Conservation (phyloP, 768 basidiomycete genomes). For the Trametes punicea region DNA sequence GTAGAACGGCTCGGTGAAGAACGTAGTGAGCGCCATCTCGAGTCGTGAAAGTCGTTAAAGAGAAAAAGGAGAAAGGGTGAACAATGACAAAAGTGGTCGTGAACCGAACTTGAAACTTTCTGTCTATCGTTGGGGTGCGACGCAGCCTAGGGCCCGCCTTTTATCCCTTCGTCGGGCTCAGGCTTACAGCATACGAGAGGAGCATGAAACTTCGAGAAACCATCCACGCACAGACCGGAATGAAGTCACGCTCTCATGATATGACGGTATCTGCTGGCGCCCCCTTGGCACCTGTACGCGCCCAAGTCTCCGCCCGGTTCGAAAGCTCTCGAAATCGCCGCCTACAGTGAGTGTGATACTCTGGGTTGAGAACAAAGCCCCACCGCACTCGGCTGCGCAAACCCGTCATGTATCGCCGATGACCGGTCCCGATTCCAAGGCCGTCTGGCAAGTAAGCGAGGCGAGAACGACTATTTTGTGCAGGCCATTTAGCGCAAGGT, state of each 20-base stretch:
- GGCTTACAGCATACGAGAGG: not conserved
- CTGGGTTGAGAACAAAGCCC: too few relatives aligned
- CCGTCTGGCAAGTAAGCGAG: too few relatives aligned
- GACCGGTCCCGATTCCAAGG: too few relatives aligned
- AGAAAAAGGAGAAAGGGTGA: conserved; percentile 3
- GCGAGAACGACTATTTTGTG: too few relatives aligned
- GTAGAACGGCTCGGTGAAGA: conserved; percentile 42
- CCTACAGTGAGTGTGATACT: too few relatives aligned
- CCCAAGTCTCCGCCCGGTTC: too few relatives aligned
- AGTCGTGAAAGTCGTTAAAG: conserved; percentile 18
- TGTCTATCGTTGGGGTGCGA: conserved; percentile 5
- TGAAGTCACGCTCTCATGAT: not conserved
- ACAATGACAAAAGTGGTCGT: conserved; percentile 15
- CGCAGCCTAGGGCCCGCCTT: not conserved
- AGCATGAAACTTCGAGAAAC: conserved; percentile 2
- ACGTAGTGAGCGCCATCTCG: conserved; percentile 34
- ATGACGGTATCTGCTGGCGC: too few relatives aligned
- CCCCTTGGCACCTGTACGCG: too few relatives aligned
- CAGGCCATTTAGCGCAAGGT: too few relatives aligned
- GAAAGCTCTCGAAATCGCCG: too few relatives aligned
- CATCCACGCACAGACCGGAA: not conserved
- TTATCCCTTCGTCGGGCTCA: not conserved
- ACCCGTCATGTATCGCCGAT: too few relatives aligned
- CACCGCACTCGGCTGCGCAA: too few relatives aligned
- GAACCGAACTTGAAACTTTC: conserved; percentile 17